These are phyloP conservation scores for Alternaria arborescens DNA, from an alignment of 2,329 filamentous ascomycete species.

Conservation along the genomic window DNA sequence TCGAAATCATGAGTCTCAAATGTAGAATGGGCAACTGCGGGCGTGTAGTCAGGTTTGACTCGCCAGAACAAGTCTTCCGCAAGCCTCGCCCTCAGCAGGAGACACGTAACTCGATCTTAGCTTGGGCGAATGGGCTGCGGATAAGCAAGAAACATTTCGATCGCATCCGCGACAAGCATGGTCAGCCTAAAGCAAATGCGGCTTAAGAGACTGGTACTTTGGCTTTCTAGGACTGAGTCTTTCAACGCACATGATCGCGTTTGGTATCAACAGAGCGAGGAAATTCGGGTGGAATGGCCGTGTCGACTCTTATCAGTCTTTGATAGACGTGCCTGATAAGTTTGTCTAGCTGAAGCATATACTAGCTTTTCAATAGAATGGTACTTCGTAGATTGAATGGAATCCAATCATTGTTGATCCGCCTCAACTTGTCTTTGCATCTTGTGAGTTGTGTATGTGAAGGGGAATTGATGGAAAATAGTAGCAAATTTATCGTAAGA, in stretches of 20 bases:
- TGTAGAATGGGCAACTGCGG: too few relatives aligned
- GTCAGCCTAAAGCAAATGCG: neutral
- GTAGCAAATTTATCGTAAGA: too few relatives aligned
- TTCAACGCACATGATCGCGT: neutral
- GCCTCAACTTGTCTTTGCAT: neutral
- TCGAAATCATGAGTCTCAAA: too few relatives aligned
- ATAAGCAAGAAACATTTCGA: constrained; percentile 2
- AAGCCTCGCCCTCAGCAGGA: constrained; percentile 4
- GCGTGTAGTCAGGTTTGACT: too few relatives aligned
- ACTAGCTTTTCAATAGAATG: neutral
- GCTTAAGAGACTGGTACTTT: neutral
- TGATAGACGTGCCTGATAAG: neutral
- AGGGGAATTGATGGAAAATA: neutral
- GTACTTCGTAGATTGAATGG: neutral
- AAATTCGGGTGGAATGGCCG: neutral
- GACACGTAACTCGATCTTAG: constrained; percentile 2
- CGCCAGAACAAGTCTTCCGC: neutral
- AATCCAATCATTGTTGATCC: too few relatives aligned
- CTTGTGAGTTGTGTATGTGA: neutral
- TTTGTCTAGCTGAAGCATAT: neutral
- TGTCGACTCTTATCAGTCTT: neutral
- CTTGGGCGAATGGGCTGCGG: constrained; percentile 7
- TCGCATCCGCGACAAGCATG: neutral
- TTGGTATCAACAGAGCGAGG: neutral
- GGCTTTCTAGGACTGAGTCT: neutral